Conservation (phyloP, 2,329 filamentous ascomycete genomes). For the Fusarium tricinctum region DNA sequence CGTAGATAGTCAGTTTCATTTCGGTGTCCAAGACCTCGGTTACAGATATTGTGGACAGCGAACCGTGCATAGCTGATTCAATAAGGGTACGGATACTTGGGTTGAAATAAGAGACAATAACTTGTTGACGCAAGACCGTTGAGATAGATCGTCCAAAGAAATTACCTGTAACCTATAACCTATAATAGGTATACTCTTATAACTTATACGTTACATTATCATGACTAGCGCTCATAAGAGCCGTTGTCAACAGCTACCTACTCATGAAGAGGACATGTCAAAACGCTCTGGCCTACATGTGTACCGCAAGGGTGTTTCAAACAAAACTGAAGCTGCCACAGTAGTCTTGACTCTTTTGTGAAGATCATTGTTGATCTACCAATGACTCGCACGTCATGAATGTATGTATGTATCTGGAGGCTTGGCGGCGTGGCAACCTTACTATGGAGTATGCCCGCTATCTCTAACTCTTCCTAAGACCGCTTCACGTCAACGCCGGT, state of each 20-base stretch:
- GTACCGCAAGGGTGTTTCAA: slow-evolving; percentile 24
- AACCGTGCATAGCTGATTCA: not conserved
- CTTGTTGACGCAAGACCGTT: not conserved
- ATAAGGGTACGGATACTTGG: not conserved
- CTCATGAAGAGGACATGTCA: not conserved
- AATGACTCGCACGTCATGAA: slow-evolving; percentile 14
- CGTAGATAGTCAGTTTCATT: slow-evolving; percentile 30
- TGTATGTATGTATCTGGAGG: slow-evolving; percentile 2
- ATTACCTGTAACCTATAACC: slow-evolving; percentile 1
- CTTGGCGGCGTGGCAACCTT: slow-evolving; percentile 32
- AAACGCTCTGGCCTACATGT: not conserved
- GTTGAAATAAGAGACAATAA: not conserved
- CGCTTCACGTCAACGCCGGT: slow-evolving; percentile 26
- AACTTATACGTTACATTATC: not conserved
- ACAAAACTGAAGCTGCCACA: slow-evolving; percentile 24
- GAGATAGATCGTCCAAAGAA: not conserved
- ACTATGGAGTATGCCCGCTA: slow-evolving; percentile 1
- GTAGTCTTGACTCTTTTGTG: slow-evolving; percentile 6
- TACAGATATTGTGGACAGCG: slow-evolving; percentile 13
- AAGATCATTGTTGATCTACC: slow-evolving; percentile 30
- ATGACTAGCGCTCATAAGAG: not conserved
- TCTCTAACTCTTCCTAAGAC: slow-evolving; percentile 13
- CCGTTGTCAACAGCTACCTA: not conserved
- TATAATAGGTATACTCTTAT: not conserved
- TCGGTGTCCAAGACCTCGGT: slow-evolving; percentile 11